Evolutionary conservation across 2,329 filamentous ascomycete species (phyloP).

Genomic region (Phyllosticta citrichinensis): DNA sequence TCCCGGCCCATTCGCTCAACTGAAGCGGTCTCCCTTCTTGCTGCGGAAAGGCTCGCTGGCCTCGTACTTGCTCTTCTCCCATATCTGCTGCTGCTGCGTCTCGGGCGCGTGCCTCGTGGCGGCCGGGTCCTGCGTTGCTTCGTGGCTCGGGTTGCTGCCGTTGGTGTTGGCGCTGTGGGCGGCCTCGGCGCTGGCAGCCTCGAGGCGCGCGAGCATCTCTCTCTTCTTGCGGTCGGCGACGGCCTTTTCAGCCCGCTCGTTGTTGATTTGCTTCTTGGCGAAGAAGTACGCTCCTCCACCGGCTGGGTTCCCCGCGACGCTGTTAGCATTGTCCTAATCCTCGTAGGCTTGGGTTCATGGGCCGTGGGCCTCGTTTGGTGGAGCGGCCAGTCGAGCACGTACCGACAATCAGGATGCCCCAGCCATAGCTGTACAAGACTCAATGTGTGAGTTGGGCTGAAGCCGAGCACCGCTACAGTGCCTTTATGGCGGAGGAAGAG

Average conservation of each 20-base stretch:
- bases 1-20: conserved; percentile 14
- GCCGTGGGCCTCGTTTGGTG: not conserved
- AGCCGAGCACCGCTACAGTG: not conserved
- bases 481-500: not conserved
- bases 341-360: not conserved
- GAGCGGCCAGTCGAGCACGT: conserved; percentile 24
- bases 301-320: conserved; percentile 40
- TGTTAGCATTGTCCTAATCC: not conserved
- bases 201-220: conserved; percentile 22
- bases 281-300: conserved; percentile 92
- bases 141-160: conserved; percentile 54
- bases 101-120: conserved; percentile 71
- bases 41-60: conserved; percentile 63
- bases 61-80: conserved; percentile 87
- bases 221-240: conserved; percentile 33
- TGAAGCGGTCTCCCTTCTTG: conserved; percentile 77
- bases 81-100: conserved; percentile 54
- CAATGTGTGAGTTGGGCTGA: conserved; percentile 11
- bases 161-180: conserved; percentile 16
- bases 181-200: conserved; percentile 14
- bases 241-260: conserved; percentile 68
- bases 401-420: conserved; percentile 82
- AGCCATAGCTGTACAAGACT: conserved; percentile 59
- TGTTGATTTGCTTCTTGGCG: conserved; percentile 89
- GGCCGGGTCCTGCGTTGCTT: conserved; percentile 70